phyloP scores from a whole-genome alignment of 768 basidiomycete species.

The Jaapia argillacea region DNA sequence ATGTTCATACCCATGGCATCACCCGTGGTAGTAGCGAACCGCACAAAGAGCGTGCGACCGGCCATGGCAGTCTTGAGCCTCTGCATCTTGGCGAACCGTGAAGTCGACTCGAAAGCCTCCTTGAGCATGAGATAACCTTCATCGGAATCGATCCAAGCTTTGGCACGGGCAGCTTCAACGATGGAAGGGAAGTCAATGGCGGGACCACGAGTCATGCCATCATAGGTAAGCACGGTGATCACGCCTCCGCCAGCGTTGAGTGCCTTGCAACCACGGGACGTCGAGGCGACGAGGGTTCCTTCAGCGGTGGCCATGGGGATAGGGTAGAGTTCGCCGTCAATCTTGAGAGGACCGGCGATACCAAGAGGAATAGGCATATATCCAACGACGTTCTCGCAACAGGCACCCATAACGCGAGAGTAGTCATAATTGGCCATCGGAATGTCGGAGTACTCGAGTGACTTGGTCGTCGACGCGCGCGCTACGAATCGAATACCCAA shows the following conservation, averaged over 20 bases:
- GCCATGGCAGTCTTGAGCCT: constrained; percentile 84
- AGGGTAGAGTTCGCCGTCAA: constrained; percentile 76
- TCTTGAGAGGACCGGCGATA: constrained; percentile 88
- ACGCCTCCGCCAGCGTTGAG: constrained; percentile 95
- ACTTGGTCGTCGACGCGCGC: constrained; percentile 74
- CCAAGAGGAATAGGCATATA: constrained; percentile 96
- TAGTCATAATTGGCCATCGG: constrained; percentile 89
- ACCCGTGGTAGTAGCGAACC: constrained; percentile 91
- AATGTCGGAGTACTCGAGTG: constrained; percentile 74
- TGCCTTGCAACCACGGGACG: constrained; percentile 96
- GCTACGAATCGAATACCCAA: constrained; percentile 33
- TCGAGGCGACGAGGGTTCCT: constrained; percentile 95
- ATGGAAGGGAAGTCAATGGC: constrained; percentile 91
- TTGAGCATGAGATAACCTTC: constrained; percentile 72
- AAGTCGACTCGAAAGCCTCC: constrained; percentile 88
- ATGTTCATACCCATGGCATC: constrained; percentile 99
- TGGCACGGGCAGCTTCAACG: constrained; percentile 70
- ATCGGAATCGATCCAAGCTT: constrained; percentile 77
- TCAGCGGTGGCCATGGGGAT: constrained; percentile 99
- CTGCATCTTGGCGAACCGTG: constrained; percentile 83
- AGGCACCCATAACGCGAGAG: constrained; percentile 87
- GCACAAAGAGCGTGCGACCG: constrained; percentile 85
- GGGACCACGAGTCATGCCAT: constrained; percentile 98
- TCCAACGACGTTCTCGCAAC: constrained; percentile 98
- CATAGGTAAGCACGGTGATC: constrained; percentile 82